These are phyloP conservation scores for Erodium maritimum DNA, from an alignment of 345 rosid species.

Conservation along the genomic window DNA sequence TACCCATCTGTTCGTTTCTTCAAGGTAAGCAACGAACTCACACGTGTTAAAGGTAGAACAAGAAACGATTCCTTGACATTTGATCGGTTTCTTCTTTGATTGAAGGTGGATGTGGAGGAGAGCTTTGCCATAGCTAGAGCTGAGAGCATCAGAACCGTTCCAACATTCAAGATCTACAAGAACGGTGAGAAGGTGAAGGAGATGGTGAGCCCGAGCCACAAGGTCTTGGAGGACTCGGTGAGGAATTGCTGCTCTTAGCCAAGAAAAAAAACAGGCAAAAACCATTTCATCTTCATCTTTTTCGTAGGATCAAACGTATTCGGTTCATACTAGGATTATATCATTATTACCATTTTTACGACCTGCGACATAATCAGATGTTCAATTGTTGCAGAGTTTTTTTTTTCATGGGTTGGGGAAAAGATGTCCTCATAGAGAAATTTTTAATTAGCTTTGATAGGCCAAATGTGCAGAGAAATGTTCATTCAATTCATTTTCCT, in stretches of 20 bases:
- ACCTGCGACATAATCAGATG: background rate
- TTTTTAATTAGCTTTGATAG: background rate
- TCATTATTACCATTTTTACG: no score
- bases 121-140: conserved; percentile 45
- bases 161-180: conserved; percentile 71
- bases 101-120: conserved; percentile 63
- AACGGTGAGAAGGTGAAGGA: conserved; percentile 59
- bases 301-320: background rate
- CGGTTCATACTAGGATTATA: no score
- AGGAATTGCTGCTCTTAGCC: conserved; percentile 35
- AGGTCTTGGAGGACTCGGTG: conserved; percentile 52
- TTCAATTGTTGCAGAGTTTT: background rate
- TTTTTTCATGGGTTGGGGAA: background rate
- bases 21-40: conserved; percentile 13
- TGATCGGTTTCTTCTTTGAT: background rate
- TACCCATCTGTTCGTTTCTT: conserved; percentile 26
- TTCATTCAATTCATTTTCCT: background rate
- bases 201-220: conserved; percentile 59
- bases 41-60: no score
- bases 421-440: background rate
- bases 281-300: background rate
- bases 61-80: no score
- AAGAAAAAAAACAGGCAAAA: background rate
- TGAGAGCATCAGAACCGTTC: conserved; percentile 56
- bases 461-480: background rate